A percentile compares a stretch with the other conserved stretches of the same genome.
Conservation (phyloP, 495 filamentous ascomycete species). For the Talaromyces trachyspermus region DNA sequence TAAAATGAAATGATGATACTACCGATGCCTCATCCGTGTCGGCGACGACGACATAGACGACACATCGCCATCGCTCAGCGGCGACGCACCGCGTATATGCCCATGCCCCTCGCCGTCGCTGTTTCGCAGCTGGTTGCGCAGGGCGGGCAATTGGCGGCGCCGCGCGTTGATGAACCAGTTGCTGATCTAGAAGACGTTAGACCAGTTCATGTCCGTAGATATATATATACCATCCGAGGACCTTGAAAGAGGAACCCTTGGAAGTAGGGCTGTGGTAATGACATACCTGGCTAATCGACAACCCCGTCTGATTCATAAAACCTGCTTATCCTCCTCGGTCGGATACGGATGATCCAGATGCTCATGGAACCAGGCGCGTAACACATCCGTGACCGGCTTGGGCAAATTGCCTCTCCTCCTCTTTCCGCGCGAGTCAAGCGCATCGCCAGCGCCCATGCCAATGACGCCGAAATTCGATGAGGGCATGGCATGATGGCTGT, state of each 20-base stretch:
- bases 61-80: constrained; percentile 37
- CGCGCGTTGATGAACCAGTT: constrained; percentile 97
- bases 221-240: not conserved
- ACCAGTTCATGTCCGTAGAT: not conserved
- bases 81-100: constrained; percentile 33
- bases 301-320: constrained; percentile 67
- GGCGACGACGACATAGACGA: constrained; percentile 23
- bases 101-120: constrained; percentile 26
- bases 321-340: constrained; percentile 83
- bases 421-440: constrained; percentile 42
- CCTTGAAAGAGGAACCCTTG: too few species aligned
- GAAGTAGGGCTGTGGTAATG: too few species aligned
- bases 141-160: constrained; percentile 63
- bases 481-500: constrained; percentile 18
- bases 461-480: constrained; percentile 39
- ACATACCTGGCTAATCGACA: constrained; percentile 72
- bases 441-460: constrained; percentile 24
- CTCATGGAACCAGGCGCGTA: constrained; percentile 71
- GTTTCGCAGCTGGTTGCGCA: constrained; percentile 49
- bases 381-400: constrained; percentile 73
- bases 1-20: too few species aligned
- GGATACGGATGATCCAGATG: constrained; percentile 82
- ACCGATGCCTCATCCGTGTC: constrained; percentile 3
- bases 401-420: constrained; percentile 77
- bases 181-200: constrained; percentile 54